phyloP scores from a whole-genome alignment of 768 basidiomycete genomes.

The Paxillus ammoniavirescens region DNA sequence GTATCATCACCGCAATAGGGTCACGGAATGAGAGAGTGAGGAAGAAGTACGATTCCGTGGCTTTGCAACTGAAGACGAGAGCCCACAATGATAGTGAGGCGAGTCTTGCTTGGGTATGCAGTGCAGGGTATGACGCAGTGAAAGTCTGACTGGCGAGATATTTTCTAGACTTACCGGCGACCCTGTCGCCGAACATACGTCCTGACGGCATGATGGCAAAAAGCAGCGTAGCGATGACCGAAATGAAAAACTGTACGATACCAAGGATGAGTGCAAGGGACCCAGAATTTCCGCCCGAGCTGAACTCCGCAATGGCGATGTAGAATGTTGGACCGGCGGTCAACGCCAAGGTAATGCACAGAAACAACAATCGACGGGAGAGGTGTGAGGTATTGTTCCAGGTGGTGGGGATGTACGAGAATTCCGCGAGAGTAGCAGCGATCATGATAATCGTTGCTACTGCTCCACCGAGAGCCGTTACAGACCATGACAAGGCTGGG shows the following conservation, averaged over 20 bases:
- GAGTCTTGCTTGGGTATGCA: constrained; percentile 62
- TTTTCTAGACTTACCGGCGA: constrained; percentile 92
- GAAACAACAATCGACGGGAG: constrained; percentile 85
- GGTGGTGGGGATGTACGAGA: constrained; percentile 95
- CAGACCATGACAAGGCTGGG: constrained; percentile 87
- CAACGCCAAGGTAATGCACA: constrained; percentile 84
- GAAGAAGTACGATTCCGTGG: constrained; percentile 97
- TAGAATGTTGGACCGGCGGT: constrained; percentile 95
- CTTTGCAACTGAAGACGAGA: constrained; percentile 95
- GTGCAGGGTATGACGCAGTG: constrained; percentile 87
- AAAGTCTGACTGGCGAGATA: constrained; percentile 99
- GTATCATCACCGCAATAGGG: constrained; percentile 92
- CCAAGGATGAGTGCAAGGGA: constrained; percentile 87
- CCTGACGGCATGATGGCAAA: constrained; percentile 94
- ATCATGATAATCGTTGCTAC: constrained; percentile 98
- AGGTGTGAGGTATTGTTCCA: constrained; percentile 99
- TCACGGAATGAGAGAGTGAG: constrained; percentile 91
- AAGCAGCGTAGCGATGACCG: constrained; percentile 78
- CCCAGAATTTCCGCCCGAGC: constrained; percentile 54
- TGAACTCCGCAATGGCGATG: constrained; percentile 79
- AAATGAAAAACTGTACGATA: constrained; percentile 95
- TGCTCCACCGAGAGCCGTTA: constrained; percentile 90
- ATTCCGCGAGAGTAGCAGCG: constrained; percentile 88
- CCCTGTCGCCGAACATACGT: constrained; percentile 98
- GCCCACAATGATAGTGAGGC: constrained; percentile 85